Conservation (phyloP, 1,139 yeast species). For the Lodderomyces jiufengensis region DNA sequence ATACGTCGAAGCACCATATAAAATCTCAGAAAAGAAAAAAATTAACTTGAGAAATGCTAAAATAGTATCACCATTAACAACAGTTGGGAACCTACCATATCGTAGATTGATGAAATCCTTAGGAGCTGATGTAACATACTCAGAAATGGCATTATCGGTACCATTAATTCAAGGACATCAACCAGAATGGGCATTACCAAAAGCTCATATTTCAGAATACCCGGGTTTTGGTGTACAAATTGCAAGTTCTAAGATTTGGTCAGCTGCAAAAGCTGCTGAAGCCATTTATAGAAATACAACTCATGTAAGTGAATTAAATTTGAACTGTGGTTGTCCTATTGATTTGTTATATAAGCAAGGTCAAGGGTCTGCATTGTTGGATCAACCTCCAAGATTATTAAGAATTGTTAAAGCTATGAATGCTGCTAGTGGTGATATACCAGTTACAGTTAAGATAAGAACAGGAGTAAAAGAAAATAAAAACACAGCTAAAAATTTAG, state of each 20-base stretch:
- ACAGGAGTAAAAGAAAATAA: slow-evolving; percentile 85
- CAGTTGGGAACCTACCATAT: slow-evolving; percentile 95
- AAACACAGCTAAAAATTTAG: slow-evolving; percentile 78
- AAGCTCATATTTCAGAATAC: slow-evolving; percentile 76
- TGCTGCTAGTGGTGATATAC: slow-evolving; percentile 81
- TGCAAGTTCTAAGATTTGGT: slow-evolving; percentile 91
- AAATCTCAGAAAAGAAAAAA: slow-evolving; percentile 75
- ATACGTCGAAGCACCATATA: slow-evolving; percentile 75
- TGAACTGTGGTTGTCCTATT: slow-evolving; percentile 97
- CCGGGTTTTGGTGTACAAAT: slow-evolving; percentile 94
- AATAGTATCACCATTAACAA: slow-evolving; percentile 91
- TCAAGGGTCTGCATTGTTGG: slow-evolving; percentile 92
- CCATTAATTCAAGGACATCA: slow-evolving; percentile 88
- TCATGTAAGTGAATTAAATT: slow-evolving; percentile 71
- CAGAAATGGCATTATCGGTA: slow-evolving; percentile 89
- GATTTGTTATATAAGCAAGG: slow-evolving; percentile 90
- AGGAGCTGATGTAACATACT: slow-evolving; percentile 91
- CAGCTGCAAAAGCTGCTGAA: slow-evolving; percentile 89
- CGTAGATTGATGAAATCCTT: slow-evolving; percentile 86
- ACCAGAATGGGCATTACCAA: slow-evolving; percentile 96
- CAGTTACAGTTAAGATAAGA: slow-evolving; percentile 87
- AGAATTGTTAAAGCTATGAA: slow-evolving; percentile 87
- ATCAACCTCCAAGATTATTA: slow-evolving; percentile 76
- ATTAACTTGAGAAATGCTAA: slow-evolving; percentile 69
- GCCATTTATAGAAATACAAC: slow-evolving; percentile 55